Evolutionary conservation across 2,329 filamentous ascomycete species (phyloP).

Genomic region (Cytospora paraplurivora): DNA sequence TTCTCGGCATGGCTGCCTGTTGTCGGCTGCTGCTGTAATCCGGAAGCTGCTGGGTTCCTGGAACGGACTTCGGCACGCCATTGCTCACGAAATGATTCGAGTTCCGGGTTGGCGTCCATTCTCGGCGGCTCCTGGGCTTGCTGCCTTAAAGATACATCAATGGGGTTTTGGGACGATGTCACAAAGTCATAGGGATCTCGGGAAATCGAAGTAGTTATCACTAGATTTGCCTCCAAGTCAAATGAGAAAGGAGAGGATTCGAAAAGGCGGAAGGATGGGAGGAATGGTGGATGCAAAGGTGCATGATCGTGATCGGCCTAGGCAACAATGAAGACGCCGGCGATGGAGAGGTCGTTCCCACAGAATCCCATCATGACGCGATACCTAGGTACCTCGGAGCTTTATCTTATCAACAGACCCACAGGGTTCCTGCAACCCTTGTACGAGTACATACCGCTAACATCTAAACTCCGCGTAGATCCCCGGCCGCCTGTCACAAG

Average conservation of each 20-base stretch:
- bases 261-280: not conserved
- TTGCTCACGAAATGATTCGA: slow-evolving; percentile 82
- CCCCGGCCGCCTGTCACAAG: not conserved
- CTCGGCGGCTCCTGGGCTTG: not conserved
- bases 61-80: slow-evolving; percentile 79
- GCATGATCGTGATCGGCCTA: not conserved
- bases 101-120: slow-evolving; percentile 62
- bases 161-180: not conserved
- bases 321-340: not conserved
- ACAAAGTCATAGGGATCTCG: not conserved
- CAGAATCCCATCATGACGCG: slow-evolving; percentile 6
- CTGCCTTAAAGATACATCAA: slow-evolving; percentile 27
- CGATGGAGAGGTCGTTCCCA: slow-evolving; percentile 2
- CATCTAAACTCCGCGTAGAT: not conserved
- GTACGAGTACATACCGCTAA: no score
- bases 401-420: slow-evolving; percentile 17
- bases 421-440: slow-evolving; percentile 9
- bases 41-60: slow-evolving; percentile 35
- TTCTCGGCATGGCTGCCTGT: slow-evolving; percentile 21
- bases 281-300: not conserved
- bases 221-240: not conserved
- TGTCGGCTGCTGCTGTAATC: not conserved
- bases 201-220: not conserved
- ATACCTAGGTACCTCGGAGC: not conserved
- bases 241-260: not conserved